These are phyloP conservation scores for Venustampulla echinocandica DNA, from an alignment of 495 filamentous ascomycete genomes.

Conservation along the genomic window DNA sequence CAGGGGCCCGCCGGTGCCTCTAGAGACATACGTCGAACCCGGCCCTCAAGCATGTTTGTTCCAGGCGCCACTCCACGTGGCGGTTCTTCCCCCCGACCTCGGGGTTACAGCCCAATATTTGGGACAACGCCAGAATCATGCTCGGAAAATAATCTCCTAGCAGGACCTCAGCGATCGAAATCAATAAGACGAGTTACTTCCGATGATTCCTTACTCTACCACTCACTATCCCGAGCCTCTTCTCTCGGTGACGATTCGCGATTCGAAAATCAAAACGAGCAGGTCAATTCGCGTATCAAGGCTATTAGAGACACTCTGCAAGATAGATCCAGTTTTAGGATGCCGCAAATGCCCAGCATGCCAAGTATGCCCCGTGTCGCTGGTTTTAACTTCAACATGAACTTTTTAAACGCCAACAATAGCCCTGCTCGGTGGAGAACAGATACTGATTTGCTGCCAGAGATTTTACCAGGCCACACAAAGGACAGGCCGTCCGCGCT, in stretches of 20 bases:
- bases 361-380: slow-evolving; percentile 30
- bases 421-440: slow-evolving; percentile 25
- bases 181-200: slow-evolving; percentile 55
- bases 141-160: slow-evolving; percentile 19
- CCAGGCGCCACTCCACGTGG: background rate
- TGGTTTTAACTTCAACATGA: slow-evolving; percentile 39
- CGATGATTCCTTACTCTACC: slow-evolving; percentile 63
- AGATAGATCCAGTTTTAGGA: slow-evolving; percentile 63
- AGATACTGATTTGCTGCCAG: slow-evolving; percentile 32
- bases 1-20: background rate
- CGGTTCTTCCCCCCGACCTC: slow-evolving; percentile 4
- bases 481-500: slow-evolving; percentile 7
- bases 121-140: slow-evolving; percentile 3
- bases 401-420: slow-evolving; percentile 21
- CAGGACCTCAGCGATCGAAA: slow-evolving; percentile 5
- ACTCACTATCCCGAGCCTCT: slow-evolving; percentile 62
- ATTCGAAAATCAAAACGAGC: slow-evolving; percentile 68
- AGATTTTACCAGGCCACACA: slow-evolving; percentile 10
- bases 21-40: background rate
- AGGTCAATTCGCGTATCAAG: slow-evolving; percentile 81
- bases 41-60: background rate
- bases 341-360: slow-evolving; percentile 34
- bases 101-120: slow-evolving; percentile 8
- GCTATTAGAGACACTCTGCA: slow-evolving; percentile 83
- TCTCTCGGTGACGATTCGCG: slow-evolving; percentile 81